These are phyloP conservation scores for Trematosphaeria pertusa DNA, from an alignment of 2,329 filamentous ascomycete genomes.

Conservation along the genomic window DNA sequence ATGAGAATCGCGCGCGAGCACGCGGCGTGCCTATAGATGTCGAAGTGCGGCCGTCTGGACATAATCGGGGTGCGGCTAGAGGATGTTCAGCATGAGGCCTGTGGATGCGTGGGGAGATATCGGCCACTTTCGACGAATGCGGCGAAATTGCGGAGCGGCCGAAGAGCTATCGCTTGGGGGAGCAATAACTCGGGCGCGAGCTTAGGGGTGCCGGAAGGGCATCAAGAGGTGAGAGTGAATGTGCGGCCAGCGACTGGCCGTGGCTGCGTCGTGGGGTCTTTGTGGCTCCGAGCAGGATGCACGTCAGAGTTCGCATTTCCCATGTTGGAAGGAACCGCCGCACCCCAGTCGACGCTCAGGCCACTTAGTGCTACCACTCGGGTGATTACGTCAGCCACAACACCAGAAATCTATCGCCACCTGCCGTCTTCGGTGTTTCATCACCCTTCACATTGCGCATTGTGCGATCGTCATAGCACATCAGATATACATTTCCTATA, in stretches of 20 bases:
- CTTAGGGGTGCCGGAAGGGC: background rate
- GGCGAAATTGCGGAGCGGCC: constrained; percentile 4
- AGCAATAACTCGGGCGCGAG: background rate
- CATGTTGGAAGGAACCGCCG: no score
- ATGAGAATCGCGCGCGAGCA: constrained; percentile 28
- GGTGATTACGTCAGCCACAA: no score
- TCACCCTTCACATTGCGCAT: no score
- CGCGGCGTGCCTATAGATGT: constrained; percentile 32
- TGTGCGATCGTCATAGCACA: no score
- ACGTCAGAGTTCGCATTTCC: no score
- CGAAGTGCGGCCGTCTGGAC: constrained; percentile 30
- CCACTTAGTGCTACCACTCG: no score
- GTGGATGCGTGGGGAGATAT: background rate
- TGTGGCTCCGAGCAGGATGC: background rate
- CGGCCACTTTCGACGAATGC: background rate
- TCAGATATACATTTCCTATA: no score
- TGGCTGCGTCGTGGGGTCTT: background rate
- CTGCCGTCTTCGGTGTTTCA: no score
- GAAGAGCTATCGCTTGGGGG: background rate
- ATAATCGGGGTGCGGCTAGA: constrained; percentile 38
- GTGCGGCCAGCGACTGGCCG: background rate
- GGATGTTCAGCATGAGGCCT: constrained; percentile 23
- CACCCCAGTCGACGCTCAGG: no score
- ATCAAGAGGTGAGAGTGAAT: background rate
- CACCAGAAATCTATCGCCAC: no score